phyloP scores from a whole-genome alignment of 768 basidiomycete genomes.

The Collybiopsis luxurians region DNA sequence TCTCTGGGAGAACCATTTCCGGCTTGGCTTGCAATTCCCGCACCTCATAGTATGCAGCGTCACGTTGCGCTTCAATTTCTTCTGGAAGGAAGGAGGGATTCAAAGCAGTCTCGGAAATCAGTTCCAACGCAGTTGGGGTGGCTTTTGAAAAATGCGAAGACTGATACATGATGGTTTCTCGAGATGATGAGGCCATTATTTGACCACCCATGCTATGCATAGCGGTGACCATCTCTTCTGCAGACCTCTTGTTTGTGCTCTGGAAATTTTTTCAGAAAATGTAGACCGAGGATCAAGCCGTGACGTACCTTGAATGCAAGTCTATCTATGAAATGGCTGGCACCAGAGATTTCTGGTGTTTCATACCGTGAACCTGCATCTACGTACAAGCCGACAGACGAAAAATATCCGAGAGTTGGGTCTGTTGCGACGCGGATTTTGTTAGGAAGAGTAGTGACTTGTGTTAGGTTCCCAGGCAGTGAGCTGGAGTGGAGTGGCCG shows the following conservation, averaged over 20 bases:
- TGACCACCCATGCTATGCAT: slow-evolving; percentile 88
- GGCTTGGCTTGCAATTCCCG: slow-evolving; percentile 87
- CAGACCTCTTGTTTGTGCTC: slow-evolving; percentile 72
- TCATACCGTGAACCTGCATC: slow-evolving; percentile 95
- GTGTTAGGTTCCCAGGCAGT: slow-evolving; percentile 29
- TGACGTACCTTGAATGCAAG: slow-evolving; percentile 90
- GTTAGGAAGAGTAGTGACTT: slow-evolving; percentile 86
- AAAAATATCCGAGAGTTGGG: slow-evolving; percentile 89
- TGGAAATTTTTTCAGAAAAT: slow-evolving; percentile 27
- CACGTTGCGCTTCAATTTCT: slow-evolving; percentile 81
- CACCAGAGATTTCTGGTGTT: slow-evolving; percentile 65
- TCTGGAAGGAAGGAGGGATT: slow-evolving; percentile 72
- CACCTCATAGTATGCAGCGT: slow-evolving; percentile 88
- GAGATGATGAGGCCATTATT: slow-evolving; percentile 85
- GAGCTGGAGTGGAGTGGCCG: slow-evolving; percentile 9
- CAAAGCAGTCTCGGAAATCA: slow-evolving; percentile 89
- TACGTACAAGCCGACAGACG: slow-evolving; percentile 88
- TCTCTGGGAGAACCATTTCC: slow-evolving; percentile 90
- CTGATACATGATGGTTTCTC: slow-evolving; percentile 98
- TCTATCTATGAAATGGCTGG: slow-evolving; percentile 89
- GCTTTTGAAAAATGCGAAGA: slow-evolving; percentile 88
- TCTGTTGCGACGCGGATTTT: slow-evolving; percentile 92
- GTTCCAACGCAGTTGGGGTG: slow-evolving; percentile 77
- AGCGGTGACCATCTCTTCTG: slow-evolving; percentile 74
- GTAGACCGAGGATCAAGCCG: not conserved